These are phyloP conservation scores for Phyllostachys edulis DNA, from an alignment of 176 grass and related monocot species.

Conservation along the genomic window DNA sequence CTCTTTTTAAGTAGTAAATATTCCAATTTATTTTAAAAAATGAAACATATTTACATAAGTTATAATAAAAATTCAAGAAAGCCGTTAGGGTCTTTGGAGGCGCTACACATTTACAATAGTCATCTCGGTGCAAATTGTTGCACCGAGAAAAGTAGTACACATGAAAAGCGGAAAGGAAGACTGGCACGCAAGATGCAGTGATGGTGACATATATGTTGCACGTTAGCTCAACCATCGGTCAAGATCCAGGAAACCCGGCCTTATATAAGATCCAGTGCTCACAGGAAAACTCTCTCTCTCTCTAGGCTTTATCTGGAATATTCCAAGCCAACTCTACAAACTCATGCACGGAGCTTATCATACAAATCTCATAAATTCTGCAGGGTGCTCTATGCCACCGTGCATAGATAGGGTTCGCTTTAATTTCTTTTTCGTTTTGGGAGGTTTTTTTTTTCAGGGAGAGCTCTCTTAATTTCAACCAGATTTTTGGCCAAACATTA, in stretches of 20 bases:
- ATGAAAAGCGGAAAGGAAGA: neutral
- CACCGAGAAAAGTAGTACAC: neutral
- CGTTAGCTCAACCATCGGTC: neutral
- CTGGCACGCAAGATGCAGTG: neutral
- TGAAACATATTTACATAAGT: neutral
- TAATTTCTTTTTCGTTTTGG: too few species aligned
- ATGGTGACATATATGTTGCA: constrained; percentile 18
- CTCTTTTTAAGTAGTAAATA: too few species aligned
- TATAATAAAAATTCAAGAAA: neutral
- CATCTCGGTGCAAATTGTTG: neutral
- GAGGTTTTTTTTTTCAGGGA: too few species aligned
- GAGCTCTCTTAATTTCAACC: too few species aligned
- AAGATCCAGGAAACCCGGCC: neutral
- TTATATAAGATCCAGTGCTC: neutral
- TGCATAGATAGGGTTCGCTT: too few species aligned
- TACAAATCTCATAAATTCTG: neutral
- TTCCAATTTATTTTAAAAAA: neutral
- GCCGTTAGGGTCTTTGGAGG: neutral
- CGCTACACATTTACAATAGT: too few species aligned
- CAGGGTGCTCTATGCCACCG: neutral
- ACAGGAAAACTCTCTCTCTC: neutral
- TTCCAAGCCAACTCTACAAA: neutral
- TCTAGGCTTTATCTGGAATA: neutral
- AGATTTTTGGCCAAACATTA: too few species aligned
- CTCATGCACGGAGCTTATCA: neutral